Base-by-base conservation (phyloP, 108 stramenopile species). In the Cylindrotheca fusiformis region DNA sequence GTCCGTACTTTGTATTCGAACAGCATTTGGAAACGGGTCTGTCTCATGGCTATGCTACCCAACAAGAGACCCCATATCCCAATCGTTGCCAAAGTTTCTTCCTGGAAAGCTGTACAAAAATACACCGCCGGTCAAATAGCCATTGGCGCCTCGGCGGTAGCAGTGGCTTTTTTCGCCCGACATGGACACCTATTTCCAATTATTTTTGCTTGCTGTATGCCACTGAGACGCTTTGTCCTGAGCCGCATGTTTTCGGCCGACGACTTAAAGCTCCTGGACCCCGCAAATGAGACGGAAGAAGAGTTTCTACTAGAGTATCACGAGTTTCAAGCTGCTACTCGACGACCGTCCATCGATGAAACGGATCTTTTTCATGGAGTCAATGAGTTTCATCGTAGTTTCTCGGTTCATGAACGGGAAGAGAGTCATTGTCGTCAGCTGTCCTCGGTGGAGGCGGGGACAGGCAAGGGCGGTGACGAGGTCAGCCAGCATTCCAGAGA, bases 21-120 rank as follows among this genome's bases (percentile, higher is more conserved):
- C 55, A 84, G 93, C 69, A 78, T 95, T 71, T 88, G 84, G 86
- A 87, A 89, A 47, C 82, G 94, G n/a, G 76, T 90, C 20, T 32
- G 23, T 29, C 60, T 70, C 51, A 46, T 29, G 60, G 74, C 80
- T 69, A 82, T 65, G 50, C 79, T 29, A 68, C 78, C 52, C 63
- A 71, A 55, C 73, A 84, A 63, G 41, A 71, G 45, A 27, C 87
- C 68, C 69, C 82, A 4, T 69, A 86, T 52, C 63, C 69, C 52
- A 47, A 80, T 46, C 86, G 88, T 80, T 71, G 58, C 53, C 12
- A 36, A 71, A 5, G 77, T 95, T 17, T 52, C 51, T 8, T 72
- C 69, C 5, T 63, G 60, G 44, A 75, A 54, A 55, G 72, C 71
- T 22, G 76, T 80, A 6, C 71, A 71, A 41, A 27, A 63, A 45